Base-by-base conservation (phyloP, 129 eudicot species). In the Tagetes patula region DNA sequence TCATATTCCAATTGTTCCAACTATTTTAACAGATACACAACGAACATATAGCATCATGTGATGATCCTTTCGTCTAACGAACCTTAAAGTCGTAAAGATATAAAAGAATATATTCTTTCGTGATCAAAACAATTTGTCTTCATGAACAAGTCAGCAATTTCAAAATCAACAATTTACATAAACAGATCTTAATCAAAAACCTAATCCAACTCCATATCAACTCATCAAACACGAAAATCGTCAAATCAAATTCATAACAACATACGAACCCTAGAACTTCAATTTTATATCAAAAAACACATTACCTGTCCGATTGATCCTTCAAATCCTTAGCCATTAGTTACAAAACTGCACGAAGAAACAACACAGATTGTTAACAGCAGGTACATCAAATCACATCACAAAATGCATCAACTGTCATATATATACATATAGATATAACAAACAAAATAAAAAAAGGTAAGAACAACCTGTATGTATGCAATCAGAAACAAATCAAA, bases 311-410 rank as follows among this genome's bases (percentile, higher is more conserved):
- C 4, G 82, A 72, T 64, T 45, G 42, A 55, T 13, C 63, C 43
- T 79, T 79, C 62, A 72, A 12, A 79, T 79, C 78, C 53, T 72
- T 79, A 13, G 78, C 78, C 82, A 79, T 79, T 46, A 42, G n/a
- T 65, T 60, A 36, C 63, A 72, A 72, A 65, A 36, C 82, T 79
- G 78, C 53, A 32, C 63, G 11, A 33, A 72, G n/a, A 11, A 72
- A 54, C 31, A 40, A n/a, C 46, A 70, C 6, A 31, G 36, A 32
- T 49, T 20, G 27, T 20, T 20, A 20, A 20, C 27, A 20, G 27
- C 27, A 20, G 20, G 13, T 50, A 3, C 65, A 70, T 40, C 58
- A 59, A 61, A 31, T 3, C 20, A 27, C 72, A 61, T 20, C 27
- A 20, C 27, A 20, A 20, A 62, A 78, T 53, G 65, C 69, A 67